Evolutionary conservation across 805 yeast genomes (phyloP), one percentile per base, ranked within the genome.

Genomic region (Candida nanaspora): DNA sequence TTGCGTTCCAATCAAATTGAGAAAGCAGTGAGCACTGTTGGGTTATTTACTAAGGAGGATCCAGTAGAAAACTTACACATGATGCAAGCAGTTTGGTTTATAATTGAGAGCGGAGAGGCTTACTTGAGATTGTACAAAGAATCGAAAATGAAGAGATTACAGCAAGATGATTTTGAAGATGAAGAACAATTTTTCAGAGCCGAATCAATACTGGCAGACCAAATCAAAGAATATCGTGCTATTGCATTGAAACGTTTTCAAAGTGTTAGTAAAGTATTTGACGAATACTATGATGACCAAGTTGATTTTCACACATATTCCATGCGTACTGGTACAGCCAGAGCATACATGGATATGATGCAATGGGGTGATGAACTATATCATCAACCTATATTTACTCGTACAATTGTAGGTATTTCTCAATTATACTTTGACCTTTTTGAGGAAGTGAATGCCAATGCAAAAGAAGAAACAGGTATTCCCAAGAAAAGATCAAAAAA

Each of bases 241-340:
- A 63, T 93, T 48, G 78, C 97, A 0, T 64, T 88, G 46, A 93
- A 93, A 62, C 74, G 98, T 52, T 86, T 73, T 56, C 60, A 66
- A 33, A 80, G 86, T 2, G 70, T 88, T 35, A 66, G 78, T 38
- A 77, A 78, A 44, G 74, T 84, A 25, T 88, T 79, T 61, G 71
- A 77, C 34, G 83, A 78, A 40, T 88, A 79, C 62, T 75, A 69
- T 55, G 76, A 76, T 46, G 98, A 93, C 56, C 97, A 93, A 65
- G 72, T 83, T 47, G 99, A 93, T 59, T 93, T 91, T 80, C 98
- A 93, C 59, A 81, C 85, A 35, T 93, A 86, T 59, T 84, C 95
- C 57, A 76, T 86, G 71, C 77, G 96, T 62, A 79, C 83, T 51
- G 98, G 97, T 19, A 86, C 97, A 6, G 81, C 91, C 21, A 74